Evolutionary conservation across 352 stramenopile genomes (phyloP), one percentile per base, ranked within the genome.

Genomic region (Phytophthora boehmeriae): DNA sequence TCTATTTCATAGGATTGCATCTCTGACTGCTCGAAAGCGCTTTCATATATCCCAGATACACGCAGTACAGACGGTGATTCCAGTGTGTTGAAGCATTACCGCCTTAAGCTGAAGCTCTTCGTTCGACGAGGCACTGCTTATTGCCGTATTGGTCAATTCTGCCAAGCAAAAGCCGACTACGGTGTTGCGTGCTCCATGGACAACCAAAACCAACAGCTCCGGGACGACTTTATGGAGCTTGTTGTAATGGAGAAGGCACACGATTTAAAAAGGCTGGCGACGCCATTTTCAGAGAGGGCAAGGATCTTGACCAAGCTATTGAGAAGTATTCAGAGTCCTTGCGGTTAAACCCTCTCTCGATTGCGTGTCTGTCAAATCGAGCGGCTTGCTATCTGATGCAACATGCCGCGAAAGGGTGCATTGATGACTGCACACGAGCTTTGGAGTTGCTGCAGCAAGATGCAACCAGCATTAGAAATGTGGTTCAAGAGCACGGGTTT

Each of bases 101-200:
- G 78, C 0, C 66, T 93, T 35, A 92, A 90, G 46, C 76, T 94
- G 9, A 90, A 90, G 45, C 68, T 92, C 8, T 87, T 85, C 51
- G 80, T 91, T 36, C 83, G 86, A 11, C 76, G 86, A 14, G 86
- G 86, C 20, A 89, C 83, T 1, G 86, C 86, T 0, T 68, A 90
- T 54, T 90, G 83, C 45, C 80, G 85, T 4, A 35, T 85, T 8
- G 76, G 79, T 1, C 73, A 87, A 42, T 88, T 74, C 49, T 83
- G 60, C 8, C 60, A 89, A 48, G 80, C 77, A 19, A 93, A 93
- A 56, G 80, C 86, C 3, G 86, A 95, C 66, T 95, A 93, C 38
- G 83, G 83, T 20, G 82, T 92, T 20, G 83, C 86, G 1, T 69
- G 89, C 5, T 87, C 82, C 1, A 88, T 95, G 75, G 83, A 92